Conservation (phyloP, 2,329 filamentous ascomycete genomes). For the Pseudovirgaria hyperparasitica region DNA sequence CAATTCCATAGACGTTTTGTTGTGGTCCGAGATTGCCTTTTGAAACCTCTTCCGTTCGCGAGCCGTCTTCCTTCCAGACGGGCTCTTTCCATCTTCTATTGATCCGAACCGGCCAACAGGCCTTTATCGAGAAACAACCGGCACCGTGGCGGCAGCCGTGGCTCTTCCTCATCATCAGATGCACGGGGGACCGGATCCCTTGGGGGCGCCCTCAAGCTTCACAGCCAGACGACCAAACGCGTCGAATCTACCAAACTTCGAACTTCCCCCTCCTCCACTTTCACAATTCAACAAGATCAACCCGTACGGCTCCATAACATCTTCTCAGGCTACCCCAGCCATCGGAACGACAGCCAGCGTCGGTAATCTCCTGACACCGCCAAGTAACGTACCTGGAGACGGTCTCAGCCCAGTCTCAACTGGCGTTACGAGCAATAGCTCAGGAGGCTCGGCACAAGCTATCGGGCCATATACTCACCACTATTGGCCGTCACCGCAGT, state of each 20-base stretch:
- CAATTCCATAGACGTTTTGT: no score
- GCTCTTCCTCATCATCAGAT: slow-evolving; percentile 48
- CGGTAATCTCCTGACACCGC: slow-evolving; percentile 50
- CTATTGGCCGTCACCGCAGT: slow-evolving; percentile 35
- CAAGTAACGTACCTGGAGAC: slow-evolving; percentile 47
- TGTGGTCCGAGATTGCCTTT: slow-evolving; percentile 25
- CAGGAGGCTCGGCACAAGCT: slow-evolving; percentile 44
- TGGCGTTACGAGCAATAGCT: slow-evolving; percentile 47
- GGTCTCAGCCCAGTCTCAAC: slow-evolving; percentile 49
- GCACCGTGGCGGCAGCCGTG: slow-evolving; percentile 51
- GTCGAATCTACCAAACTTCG: slow-evolving; percentile 54
- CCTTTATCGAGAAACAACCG: slow-evolving; percentile 32
- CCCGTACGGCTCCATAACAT: slow-evolving; percentile 19
- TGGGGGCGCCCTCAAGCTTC: slow-evolving; percentile 52
- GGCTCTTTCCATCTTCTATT: slow-evolving; percentile 27
- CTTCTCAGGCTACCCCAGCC: slow-evolving; percentile 34
- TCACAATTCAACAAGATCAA: slow-evolving; percentile 26
- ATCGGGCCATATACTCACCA: slow-evolving; percentile 46
- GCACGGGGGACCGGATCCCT: slow-evolving; percentile 47
- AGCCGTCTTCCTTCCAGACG: slow-evolving; percentile 26
- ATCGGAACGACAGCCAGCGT: slow-evolving; percentile 38
- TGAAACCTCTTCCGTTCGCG: slow-evolving; percentile 24
- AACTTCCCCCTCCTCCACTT: slow-evolving; percentile 52
- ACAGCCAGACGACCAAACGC: slow-evolving; percentile 58
- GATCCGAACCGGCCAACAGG: slow-evolving; percentile 29